Percentiles rank a stretch among this genome's conserved stretches.
Evolutionary conservation across 805 yeast species (phyloP).

Genomic region (Lipomyces sp.): DNA sequence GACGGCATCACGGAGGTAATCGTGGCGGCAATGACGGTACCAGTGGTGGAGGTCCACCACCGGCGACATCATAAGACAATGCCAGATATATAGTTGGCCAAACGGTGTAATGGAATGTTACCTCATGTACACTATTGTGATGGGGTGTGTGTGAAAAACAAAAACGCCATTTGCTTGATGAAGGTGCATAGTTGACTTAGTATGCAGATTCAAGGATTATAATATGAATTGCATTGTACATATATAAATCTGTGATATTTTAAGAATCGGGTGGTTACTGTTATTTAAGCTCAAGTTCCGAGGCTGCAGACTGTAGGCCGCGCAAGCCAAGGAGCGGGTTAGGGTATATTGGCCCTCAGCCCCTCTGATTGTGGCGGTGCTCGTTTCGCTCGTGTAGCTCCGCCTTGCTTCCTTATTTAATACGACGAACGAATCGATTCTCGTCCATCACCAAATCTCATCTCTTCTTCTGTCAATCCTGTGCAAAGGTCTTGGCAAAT

Average conservation of each 20-base stretch:
- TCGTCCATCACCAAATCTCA: background rate
- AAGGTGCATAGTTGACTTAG: no score
- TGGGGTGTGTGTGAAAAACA: no score
- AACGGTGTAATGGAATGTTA: no score
- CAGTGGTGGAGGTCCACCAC: background rate
- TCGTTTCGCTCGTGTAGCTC: background rate
- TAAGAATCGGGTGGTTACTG: no score
- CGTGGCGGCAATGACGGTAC: background rate
- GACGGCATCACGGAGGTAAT: conserved; percentile 2
- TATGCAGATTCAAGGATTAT: background rate
- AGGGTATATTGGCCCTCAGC: background rate
- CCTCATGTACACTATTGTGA: no score
- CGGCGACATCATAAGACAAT: background rate
- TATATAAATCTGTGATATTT: background rate
- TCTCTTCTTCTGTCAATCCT: background rate
- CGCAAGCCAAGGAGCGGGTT: background rate
- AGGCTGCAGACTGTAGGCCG: no score
- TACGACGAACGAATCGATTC: background rate
- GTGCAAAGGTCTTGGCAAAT: background rate
- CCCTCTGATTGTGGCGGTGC: background rate
- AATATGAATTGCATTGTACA: background rate
- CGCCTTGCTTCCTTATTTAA: background rate
- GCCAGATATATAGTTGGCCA: no score
- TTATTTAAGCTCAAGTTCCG: background rate
- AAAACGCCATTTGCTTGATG: no score